These are phyloP conservation scores for Botrytis porri DNA, from an alignment of 2,329 filamentous ascomycete species.

Conservation along the genomic window DNA sequence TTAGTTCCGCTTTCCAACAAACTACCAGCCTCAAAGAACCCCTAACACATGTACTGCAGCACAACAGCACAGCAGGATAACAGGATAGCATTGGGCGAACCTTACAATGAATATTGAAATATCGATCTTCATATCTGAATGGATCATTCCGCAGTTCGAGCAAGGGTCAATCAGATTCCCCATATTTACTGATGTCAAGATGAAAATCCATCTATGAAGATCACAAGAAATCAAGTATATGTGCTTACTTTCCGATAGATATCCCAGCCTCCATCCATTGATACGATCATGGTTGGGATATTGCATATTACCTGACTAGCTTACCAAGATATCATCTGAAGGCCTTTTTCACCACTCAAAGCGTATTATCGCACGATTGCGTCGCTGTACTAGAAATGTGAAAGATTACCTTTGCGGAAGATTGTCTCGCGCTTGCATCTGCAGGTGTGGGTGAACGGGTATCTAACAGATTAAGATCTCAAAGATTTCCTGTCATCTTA, in stretches of 20 bases:
- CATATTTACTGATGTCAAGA: background rate
- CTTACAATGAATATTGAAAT: background rate
- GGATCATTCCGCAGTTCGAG: background rate
- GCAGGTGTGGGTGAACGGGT: background rate
- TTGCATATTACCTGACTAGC: background rate
- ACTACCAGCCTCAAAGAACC: background rate
- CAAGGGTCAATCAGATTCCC: background rate
- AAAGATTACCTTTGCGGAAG: background rate
- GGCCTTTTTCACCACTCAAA: background rate
- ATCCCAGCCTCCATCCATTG: background rate
- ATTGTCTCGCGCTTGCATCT: background rate
- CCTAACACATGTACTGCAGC: conserved; percentile 1
- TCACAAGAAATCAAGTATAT: background rate
- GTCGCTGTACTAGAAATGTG: background rate
- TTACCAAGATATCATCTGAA: conserved; percentile 4
- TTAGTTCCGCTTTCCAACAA: background rate
- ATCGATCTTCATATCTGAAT: conserved; percentile 10
- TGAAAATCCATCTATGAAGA: background rate
- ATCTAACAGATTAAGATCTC: conserved; percentile 9
- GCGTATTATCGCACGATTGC: background rate
- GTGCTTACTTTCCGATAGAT: conserved; percentile 2
- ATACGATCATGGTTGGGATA: background rate
- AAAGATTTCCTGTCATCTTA: conserved; percentile 3
- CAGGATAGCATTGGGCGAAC: background rate
- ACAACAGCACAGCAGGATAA: background rate